Evolutionary conservation across 768 basidiomycete species (phyloP).

Genomic region (Mycena crocata): DNA sequence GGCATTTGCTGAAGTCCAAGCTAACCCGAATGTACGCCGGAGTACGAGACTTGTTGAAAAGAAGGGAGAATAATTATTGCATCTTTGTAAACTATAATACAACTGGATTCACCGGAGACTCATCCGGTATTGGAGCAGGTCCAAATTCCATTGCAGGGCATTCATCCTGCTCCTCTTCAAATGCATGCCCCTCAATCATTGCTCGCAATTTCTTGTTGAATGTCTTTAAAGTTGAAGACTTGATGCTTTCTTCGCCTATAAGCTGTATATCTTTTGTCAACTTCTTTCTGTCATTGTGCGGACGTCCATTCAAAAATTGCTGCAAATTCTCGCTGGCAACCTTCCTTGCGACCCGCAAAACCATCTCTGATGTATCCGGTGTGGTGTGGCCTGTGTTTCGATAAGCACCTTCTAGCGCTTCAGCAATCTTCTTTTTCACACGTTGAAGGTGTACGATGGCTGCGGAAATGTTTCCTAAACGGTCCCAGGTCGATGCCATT

Average conservation of each 20-base stretch:
- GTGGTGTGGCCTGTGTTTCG: conserved; percentile 40
- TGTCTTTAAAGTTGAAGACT: conserved; percentile 38
- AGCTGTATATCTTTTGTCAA: conserved; percentile 25
- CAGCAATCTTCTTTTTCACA: conserved; percentile 41
- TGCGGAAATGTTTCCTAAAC: conserved; percentile 45
- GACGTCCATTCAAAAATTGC: conserved; percentile 24
- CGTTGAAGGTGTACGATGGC: conserved; percentile 38
- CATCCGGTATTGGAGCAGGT: conserved; percentile 42
- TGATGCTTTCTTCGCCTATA: conserved; percentile 35
- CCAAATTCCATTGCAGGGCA: conserved; percentile 45
- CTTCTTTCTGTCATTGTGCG: background rate
- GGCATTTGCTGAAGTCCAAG: background rate
- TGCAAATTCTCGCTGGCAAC: conserved; percentile 21
- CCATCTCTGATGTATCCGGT: conserved; percentile 32
- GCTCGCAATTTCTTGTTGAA: conserved; percentile 47
- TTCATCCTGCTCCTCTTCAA: conserved; percentile 46
- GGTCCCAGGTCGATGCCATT: conserved; percentile 44
- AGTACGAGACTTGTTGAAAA: background rate
- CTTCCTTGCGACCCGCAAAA: conserved; percentile 38
- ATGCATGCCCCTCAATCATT: conserved; percentile 32
- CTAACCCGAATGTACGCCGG: conserved; percentile 9
- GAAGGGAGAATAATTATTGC: too few relatives aligned
- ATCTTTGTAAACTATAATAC: background rate
- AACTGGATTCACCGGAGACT: background rate
- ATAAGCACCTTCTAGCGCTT: conserved; percentile 35